These are phyloP conservation scores for Chaetomidium leptoderma DNA, from an alignment of 495 filamentous ascomycete genomes.

Conservation along the genomic window DNA sequence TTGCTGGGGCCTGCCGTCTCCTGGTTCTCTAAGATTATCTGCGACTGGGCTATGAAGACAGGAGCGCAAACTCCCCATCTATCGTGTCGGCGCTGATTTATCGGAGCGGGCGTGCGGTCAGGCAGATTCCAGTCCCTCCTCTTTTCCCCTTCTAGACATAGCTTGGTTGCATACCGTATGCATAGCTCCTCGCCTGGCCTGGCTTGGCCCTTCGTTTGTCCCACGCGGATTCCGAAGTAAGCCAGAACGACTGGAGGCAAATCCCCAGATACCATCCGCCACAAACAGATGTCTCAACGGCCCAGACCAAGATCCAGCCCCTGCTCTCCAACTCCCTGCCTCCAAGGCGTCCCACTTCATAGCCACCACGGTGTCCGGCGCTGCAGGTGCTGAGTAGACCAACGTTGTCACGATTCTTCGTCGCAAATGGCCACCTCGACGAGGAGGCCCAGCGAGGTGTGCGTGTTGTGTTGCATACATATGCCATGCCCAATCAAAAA, in stretches of 20 bases:
- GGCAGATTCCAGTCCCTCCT: slow-evolving; percentile 22
- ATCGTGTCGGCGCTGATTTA: slow-evolving; percentile 16
- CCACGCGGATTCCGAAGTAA: slow-evolving; percentile 1
- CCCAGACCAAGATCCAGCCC: slow-evolving; percentile 4
- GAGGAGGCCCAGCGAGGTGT: background rate
- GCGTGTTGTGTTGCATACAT: background rate
- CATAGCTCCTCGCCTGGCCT: slow-evolving; percentile 11
- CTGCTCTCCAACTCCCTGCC: slow-evolving; percentile 13
- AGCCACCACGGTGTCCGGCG: background rate
- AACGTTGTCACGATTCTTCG: background rate
- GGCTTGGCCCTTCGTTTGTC: slow-evolving; percentile 11
- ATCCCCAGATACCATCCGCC: background rate
- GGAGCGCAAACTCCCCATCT: slow-evolving; percentile 32
- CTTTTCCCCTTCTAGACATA: slow-evolving; percentile 18
- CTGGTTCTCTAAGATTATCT: slow-evolving; percentile 44
- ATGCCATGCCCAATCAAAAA: slow-evolving; percentile 21
- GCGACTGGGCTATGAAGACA: slow-evolving; percentile 45
- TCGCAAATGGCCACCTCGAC: background rate
- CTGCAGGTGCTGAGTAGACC: background rate
- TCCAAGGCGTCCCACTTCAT: slow-evolving; percentile 6
- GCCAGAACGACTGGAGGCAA: background rate
- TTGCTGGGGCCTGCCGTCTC: slow-evolving; percentile 28
- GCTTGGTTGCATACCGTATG: slow-evolving; percentile 10
- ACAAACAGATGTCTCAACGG: background rate
- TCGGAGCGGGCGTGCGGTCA: slow-evolving; percentile 2